A percentile compares a stretch with the other conserved stretches of the same genome.
Conservation (phyloP, 148 eudicot genomes). For the Bassia scoparia region DNA sequence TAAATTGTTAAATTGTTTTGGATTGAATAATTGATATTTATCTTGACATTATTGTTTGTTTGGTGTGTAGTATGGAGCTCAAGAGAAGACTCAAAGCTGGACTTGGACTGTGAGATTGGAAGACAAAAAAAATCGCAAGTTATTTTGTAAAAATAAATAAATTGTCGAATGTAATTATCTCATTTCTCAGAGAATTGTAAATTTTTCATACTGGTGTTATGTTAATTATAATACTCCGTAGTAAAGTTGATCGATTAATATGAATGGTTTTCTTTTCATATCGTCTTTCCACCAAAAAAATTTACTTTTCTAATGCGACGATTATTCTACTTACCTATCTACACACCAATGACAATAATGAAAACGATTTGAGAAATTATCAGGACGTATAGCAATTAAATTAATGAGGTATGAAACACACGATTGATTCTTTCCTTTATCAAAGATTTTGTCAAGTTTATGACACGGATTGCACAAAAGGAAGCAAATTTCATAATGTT, state of each 20-base stretch:
- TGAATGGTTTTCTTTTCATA: neutral
- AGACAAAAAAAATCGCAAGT: neutral
- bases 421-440: too few species aligned
- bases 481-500: too few species aligned
- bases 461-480: too few species aligned
- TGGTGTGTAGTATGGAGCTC: constrained; percentile 52
- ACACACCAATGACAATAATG: too few species aligned
- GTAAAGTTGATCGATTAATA: neutral
- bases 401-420: too few species aligned
- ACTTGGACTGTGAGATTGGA: neutral
- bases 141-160: constrained; percentile 18
- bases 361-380: too few species aligned
- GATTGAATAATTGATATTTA: neutral
- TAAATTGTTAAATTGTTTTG: neutral
- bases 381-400: too few species aligned
- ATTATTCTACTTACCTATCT: neutral
- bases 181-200: constrained; percentile 9
- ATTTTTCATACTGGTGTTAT: neutral
- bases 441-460: too few species aligned
- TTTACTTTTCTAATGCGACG: neutral
- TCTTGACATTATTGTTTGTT: neutral
- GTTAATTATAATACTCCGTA: too few species aligned
- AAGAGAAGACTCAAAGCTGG: constrained; percentile 49
- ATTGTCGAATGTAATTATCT: neutral
- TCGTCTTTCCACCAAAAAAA: neutral